Conservation (phyloP, 805 yeast genomes). For the Ogataea nitratoaversa region DNA sequence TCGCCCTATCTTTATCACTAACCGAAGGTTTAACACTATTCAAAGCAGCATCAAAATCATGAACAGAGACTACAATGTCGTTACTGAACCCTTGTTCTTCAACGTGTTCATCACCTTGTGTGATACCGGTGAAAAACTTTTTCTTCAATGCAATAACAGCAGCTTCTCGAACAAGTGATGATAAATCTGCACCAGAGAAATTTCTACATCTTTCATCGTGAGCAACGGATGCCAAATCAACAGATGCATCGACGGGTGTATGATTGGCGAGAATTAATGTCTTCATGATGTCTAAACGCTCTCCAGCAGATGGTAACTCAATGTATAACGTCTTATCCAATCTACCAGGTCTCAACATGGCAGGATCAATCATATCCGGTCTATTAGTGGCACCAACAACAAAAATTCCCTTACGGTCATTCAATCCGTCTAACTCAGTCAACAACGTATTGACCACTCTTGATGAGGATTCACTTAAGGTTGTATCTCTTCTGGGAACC, state of each 20-base stretch:
- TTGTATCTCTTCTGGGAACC: conserved; percentile 89
- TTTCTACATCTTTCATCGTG: conserved; percentile 77
- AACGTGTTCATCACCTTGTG: conserved; percentile 41
- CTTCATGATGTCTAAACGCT: conserved; percentile 74
- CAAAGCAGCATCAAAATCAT: conserved; percentile 71
- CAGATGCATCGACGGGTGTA: conserved; percentile 66
- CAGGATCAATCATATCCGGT: conserved; percentile 98
- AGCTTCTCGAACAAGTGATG: conserved; percentile 91
- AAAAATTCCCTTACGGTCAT: conserved; percentile 87
- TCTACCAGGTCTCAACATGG: conserved; percentile 96
- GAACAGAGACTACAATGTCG: conserved; percentile 49
- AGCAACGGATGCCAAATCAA: conserved; percentile 61
- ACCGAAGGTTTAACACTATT: conserved; percentile 83
- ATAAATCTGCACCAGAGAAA: conserved; percentile 94
- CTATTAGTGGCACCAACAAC: conserved; percentile 96
- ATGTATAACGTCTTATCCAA: conserved; percentile 89
- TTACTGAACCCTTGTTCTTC: conserved; percentile 14
- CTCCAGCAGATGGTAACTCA: conserved; percentile 77
- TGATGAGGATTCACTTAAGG: conserved; percentile 83
- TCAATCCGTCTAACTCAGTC: conserved; percentile 92
- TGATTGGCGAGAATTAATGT: conserved; percentile 69
- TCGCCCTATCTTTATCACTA: conserved; percentile 73
- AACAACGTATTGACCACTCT: conserved; percentile 92
- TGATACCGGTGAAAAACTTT: conserved; percentile 54
- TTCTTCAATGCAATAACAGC: conserved; percentile 81